Evolutionary conservation across 441 rosid genomes (phyloP).

Genomic region (Mallotus repandus): DNA sequence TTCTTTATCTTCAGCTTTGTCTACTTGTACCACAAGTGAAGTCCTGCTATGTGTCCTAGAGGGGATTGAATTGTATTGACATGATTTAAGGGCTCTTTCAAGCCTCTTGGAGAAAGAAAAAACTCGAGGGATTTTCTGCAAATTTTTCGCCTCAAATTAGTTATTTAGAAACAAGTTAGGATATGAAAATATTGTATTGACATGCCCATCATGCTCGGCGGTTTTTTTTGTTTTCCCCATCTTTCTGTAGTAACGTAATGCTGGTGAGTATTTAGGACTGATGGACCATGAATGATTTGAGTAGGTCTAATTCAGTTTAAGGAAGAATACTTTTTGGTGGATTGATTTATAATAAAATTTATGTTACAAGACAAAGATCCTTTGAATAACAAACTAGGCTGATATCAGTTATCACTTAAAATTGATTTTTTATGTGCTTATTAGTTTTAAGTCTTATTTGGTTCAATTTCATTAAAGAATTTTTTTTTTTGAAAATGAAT

Average conservation of each 20-base stretch:
- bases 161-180: slow-evolving; percentile 2
- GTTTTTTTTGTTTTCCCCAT: background rate
- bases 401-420: no score
- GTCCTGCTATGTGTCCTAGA: background rate
- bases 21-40: slow-evolving; percentile 61
- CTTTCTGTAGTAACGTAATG: background rate
- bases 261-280: background rate
- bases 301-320: background rate
- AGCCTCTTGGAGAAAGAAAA: background rate
- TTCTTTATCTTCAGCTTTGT: slow-evolving; percentile 70
- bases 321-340: background rate
- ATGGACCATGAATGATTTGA: background rate
- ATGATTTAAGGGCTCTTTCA: background rate
- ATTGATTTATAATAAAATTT: background rate
- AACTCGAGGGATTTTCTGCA: background rate
- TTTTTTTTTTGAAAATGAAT: no score
- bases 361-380: background rate
- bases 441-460: no score
- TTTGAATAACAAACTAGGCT: no score
- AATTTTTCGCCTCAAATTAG: slow-evolving; percentile 6
- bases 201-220: background rate
- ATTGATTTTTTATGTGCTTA: no score
- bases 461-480: no score
- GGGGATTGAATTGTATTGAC: slow-evolving; percentile 4
- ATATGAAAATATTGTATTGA: background rate